These are phyloP conservation scores for Penstemon newberryi DNA, from an alignment of 257 asterid genomes.

Conservation along the genomic window DNA sequence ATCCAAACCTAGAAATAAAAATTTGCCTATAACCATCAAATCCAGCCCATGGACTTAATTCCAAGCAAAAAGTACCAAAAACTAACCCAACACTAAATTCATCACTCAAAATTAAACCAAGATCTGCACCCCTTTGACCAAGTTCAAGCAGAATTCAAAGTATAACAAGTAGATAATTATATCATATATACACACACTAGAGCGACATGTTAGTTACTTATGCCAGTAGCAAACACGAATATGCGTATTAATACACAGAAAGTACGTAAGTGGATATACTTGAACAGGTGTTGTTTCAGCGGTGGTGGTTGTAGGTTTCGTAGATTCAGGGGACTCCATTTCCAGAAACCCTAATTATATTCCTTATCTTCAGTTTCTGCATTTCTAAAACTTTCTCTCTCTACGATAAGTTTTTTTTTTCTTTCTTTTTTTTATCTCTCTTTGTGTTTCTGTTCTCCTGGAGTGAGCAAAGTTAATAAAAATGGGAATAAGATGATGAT, in stretches of 20 bases:
- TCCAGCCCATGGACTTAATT: background rate
- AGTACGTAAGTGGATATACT: constrained; percentile 28
- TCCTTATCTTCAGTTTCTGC: constrained; percentile 33
- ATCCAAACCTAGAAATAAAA: background rate
- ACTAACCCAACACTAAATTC: background rate
- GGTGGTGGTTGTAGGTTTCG: constrained; percentile 28
- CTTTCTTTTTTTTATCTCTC: background rate
- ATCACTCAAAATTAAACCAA: constrained; percentile 26
- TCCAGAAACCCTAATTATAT: constrained; percentile 37
- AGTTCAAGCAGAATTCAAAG: constrained; percentile 10
- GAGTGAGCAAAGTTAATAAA: constrained; percentile 26
- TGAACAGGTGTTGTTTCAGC: constrained; percentile 31
- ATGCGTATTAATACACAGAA: background rate
- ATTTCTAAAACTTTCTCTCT: constrained; percentile 34
- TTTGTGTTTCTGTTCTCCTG: constrained; percentile 14
- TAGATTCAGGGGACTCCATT: constrained; percentile 51
- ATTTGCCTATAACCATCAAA: background rate
- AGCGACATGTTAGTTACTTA: background rate
- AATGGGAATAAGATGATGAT: constrained; percentile 31
- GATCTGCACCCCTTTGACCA: background rate
- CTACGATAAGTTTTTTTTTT: constrained; percentile 17
- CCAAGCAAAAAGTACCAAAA: background rate
- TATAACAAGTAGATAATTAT: no score
- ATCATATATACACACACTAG: no score
- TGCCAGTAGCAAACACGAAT: background rate